Percentiles rank a stretch among this genome's conserved stretches.
These are phyloP conservation scores for Sclerotinia glacialis DNA, from an alignment of 2,329 filamentous ascomycete genomes.

Conservation along the genomic window DNA sequence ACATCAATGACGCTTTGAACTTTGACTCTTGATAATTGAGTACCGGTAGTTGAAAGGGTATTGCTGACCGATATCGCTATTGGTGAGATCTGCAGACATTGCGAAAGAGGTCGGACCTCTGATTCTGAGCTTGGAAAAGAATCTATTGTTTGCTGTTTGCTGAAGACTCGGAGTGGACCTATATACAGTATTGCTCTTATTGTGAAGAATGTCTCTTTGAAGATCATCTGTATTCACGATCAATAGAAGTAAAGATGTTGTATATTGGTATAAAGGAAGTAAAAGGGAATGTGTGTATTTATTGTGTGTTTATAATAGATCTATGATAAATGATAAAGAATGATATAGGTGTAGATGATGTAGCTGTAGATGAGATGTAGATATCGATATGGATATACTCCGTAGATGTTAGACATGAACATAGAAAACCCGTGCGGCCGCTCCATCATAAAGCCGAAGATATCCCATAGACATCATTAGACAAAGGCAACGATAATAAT, in stretches of 20 bases:
- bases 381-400: no score
- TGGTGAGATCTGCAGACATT: background rate
- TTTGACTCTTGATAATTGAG: background rate
- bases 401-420: no score
- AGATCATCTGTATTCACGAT: background rate
- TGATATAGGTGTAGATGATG: no score
- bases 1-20: constrained; percentile 1
- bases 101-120: background rate
- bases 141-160: background rate
- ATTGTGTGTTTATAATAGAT: background rate
- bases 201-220: background rate
- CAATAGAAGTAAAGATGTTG: background rate
- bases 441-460: background rate
- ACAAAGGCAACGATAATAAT: no score
- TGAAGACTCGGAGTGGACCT: background rate
- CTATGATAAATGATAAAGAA: background rate
- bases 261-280: background rate
- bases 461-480: background rate
- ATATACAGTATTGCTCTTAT: background rate
- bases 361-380: no score
- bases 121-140: no score
- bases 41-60: background rate
- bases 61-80: background rate
- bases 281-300: background rate
- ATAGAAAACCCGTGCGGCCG: background rate